Base-by-base conservation (phyloP, 2,329 filamentous ascomycete genomes). In the Ampelomyces quisqualis region DNA sequence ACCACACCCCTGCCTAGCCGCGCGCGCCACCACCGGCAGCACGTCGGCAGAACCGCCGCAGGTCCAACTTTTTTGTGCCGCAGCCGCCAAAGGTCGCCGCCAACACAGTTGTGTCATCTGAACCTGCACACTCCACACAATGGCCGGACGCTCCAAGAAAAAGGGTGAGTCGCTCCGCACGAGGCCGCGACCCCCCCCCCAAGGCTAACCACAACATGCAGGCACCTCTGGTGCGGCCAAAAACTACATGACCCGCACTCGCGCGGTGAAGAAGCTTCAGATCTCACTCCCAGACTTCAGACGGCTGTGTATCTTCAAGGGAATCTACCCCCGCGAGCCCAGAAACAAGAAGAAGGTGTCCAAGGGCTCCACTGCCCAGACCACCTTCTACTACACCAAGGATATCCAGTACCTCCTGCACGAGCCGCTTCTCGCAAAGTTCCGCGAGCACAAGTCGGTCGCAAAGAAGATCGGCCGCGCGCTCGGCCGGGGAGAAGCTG, bases 281-380 rank as follows among this genome's bases (percentile, higher is more conserved):
- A 87, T 98, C 72, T 95, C 88, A 64, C 82, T 98, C 41, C 90
- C 90, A 56, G 93, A 98, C 74, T 98, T 98, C 75, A 85, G 93
- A 73, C 86, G 95, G 74, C 80, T 98, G 68, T 98, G 93, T 76
- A 98, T 98, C 71, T 98, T 95, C 85, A 97, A 97, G 77, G 93
- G 80, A 77, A 97, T 98, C 70, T 98, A 96, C 73, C 93, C 93
- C 54, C 87, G 93, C 64, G 93, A 98, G 77, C 93, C 93, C 51
- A 83, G 93, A 65, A 95, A 86, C 76, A 91, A 90, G 77, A 96
- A 95, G 77, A 96, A 96, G 80, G 93, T 88, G 28, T 88, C 86
- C 66, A 95, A 94, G 72, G 89, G 88, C 45, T 83, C 90, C 18
- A 95, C 88, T 23, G 84, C 86, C 47, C 90, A 86, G 40, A 97